Base-by-base conservation (phyloP, 2,329 filamentous ascomycete genomes). In the Penicillium verrucosum region DNA sequence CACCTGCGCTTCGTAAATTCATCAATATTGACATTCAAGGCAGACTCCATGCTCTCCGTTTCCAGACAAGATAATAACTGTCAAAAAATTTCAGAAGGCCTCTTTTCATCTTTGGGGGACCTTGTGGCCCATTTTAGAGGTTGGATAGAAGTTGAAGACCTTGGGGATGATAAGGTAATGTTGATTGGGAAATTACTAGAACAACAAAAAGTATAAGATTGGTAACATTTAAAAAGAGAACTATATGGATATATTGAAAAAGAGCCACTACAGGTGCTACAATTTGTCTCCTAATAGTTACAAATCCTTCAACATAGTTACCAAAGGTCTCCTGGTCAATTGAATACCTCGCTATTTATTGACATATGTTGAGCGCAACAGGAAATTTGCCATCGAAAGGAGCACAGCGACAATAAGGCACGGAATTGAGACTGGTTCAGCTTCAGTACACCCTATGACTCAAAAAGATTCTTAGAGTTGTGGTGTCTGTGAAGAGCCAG, bases 161-260 rank as follows among this genome's bases (percentile, higher is more conserved):
- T 56, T 56, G 49, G 37, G 14, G 54, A 8, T 36, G 49, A 56
- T 53, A 56, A 47, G 49, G 53, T 43, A 50, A 23, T 21, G 8
- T n/a, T n/a, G n/a, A 25, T 32, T 3, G 3, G 29, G 3, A n/a
- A 23, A 34, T 10, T 8, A 46, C 18, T 2, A 10, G 14, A 23
- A 21, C 1, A 10, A 16, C 4, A 32, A 30, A 8, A 45, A 3
- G 10, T 16, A 21, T 4, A 32, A 34, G 16, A 12, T 14, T 43
- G 21, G 42, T 14, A 23, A 18, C 0, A 10, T 32, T 23, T 6
- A 10, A 16, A 34, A 16, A 16, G 10, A 30, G 4, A 23, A 11
- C 10, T 23, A 0, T 2, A 3, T 5, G 3, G 12, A 16, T 1
- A 16, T 23, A 11, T 11, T n/a, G 2, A 3, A 23, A 23, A 16